Evolutionary conservation across 164 flowering plant genomes (phyloP), one percentile per base, ranked within the genome.

Genomic region (Aristolochia fimbriata): DNA sequence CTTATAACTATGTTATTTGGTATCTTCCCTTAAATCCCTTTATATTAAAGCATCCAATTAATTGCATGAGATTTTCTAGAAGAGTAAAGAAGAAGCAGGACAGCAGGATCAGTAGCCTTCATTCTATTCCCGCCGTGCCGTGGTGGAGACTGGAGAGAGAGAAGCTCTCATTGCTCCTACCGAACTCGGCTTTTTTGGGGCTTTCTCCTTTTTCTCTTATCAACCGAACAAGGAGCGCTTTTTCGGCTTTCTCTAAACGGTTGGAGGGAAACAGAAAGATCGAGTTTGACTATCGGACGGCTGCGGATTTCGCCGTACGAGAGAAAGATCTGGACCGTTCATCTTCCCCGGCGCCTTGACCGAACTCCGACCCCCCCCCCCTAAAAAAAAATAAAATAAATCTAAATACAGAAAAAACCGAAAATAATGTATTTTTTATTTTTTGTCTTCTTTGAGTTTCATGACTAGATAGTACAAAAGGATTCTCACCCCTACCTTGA

Each of bases 201-300:
- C 4, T 21, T 45, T 55, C 55, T 27, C 5, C 30, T 5, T 27
- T 27, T 27, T 27, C 5, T 5, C 30, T 27, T 5, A 27, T 2
- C 30, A 27, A 27, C 30, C 30, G 30, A 27, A 27, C 3, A 27
- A 27, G 30, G 3, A 27, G 30, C 30, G 30, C 30, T 27, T 55
- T 60, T 8, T 19, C 47, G 1, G 17, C 56, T 33, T 33, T 64
- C 23, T 64, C 37, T 17, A 57, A 33, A 48, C 50, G 51, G 58
- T 57, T 15, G 67, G 58, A 17, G 57, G 47, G 47, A 41, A 58
- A n/a, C 47, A 41, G 3, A 37, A 17, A 4, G 12, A 6, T 37
- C 8, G 21, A 21, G 61, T 57, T n/a, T 64, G 67, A 64, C 61
- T 64, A 64, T 64, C 67, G 37, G 45, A 64, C 62, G 67, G 67